Evolutionary conservation across 2,329 filamentous ascomycete species (phyloP), one percentile per base, ranked within the genome.

Genomic region (Acrocalymma vagum): DNA sequence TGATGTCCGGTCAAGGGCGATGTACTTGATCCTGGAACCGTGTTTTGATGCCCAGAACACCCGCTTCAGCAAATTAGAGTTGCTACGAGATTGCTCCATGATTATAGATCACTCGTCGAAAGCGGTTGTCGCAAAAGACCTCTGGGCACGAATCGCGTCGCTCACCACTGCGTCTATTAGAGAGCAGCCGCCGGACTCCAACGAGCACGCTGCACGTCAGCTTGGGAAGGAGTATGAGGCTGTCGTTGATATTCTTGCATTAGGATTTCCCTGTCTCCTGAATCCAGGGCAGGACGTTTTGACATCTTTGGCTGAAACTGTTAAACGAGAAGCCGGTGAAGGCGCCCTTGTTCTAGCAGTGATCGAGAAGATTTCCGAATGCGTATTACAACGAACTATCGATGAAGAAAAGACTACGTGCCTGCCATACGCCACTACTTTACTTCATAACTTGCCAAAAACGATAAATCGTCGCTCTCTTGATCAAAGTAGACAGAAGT

Each of bases 211-310:
- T 10, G 56, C 60, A 6, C 51, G 60, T 21, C 73, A 82, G 23
- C 65, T 85, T 38, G 82, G 86, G 10, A 81, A 83, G 9, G 85
- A 90, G 40, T 91, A 89, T 51, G 84, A 87, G 7, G 82, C 87
- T 35, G 72, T 87, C 16, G 77, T 85, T 11, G 84, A 80, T 13
- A 79, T 95, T 22, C 75, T 95, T 3, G 85, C 55, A 72, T 78
- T 51, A 84, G 88, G 13, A 63, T 87, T 31, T 66, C 68, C 20
- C 70, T 52, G 48, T 22, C 46, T 67, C 17, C 49, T 63, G 10
- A 46, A 45, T 9, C 31, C 33, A 5, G 60, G 62, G 4, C 43
- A 51, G 13, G 48, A 63, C 8, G 72, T 93, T 1, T 82, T 89
- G 36, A 72, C 79, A 7, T 67, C 75, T 1, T 70, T 89, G 7